phyloP scores from a whole-genome alignment of 495 filamentous ascomycete genomes.

The Xylaria grammica region DNA sequence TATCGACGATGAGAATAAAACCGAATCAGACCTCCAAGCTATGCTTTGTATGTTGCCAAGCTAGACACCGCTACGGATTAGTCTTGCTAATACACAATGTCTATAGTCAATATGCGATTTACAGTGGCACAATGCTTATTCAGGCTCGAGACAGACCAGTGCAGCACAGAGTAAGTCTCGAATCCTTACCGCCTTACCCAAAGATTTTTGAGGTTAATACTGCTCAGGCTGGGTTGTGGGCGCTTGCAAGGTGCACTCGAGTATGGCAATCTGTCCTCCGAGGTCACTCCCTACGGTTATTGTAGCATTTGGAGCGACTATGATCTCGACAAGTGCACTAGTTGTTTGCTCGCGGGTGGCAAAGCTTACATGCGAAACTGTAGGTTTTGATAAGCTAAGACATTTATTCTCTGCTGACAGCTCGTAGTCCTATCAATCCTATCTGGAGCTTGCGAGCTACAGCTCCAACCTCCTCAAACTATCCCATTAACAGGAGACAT shows the following conservation, averaged over 20 bases:
- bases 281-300: constrained; percentile 43
- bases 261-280: constrained; percentile 43
- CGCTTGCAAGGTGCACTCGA: constrained; percentile 41
- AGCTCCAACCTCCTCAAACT: constrained; percentile 41
- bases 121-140: constrained; percentile 49
- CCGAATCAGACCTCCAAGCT: constrained; percentile 43
- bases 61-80: not conserved
- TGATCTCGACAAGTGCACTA: constrained; percentile 39
- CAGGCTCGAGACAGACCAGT: constrained; percentile 37
- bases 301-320: constrained; percentile 45
- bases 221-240: constrained; percentile 45
- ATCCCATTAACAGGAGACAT: constrained; percentile 53
- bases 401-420: constrained; percentile 14
- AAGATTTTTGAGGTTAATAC: not conserved
- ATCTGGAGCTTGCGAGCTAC: constrained; percentile 53
- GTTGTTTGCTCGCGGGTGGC: constrained; percentile 37
- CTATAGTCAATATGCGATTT: constrained; percentile 54
- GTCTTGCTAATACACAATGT: not conserved
- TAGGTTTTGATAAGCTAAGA: constrained; percentile 19
- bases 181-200: not conserved
- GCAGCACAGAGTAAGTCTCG: constrained; percentile 45
- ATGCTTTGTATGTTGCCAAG: constrained; percentile 46
- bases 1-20: constrained; percentile 15
- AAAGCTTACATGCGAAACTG: constrained; percentile 48
- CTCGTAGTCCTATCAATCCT: constrained; percentile 47